These are phyloP conservation scores for Elaphomyces granulatus DNA, from an alignment of 495 filamentous ascomycete genomes.

Conservation along the genomic window DNA sequence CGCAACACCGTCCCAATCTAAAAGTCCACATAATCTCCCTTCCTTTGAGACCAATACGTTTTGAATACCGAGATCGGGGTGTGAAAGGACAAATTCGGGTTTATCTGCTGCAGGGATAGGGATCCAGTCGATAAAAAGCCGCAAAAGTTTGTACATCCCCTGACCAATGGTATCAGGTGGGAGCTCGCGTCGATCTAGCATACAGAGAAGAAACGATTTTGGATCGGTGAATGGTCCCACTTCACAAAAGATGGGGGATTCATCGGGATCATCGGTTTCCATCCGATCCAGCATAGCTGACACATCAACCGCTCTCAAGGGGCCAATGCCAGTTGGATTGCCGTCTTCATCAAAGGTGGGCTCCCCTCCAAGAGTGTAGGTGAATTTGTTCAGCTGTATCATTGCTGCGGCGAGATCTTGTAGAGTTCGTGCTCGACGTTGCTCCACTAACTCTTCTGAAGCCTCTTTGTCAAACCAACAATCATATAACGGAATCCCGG, in stretches of 20 bases:
- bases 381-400: slow-evolving; percentile 15
- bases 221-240: slow-evolving; percentile 3
- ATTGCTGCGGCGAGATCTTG: slow-evolving; percentile 17
- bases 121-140: slow-evolving; percentile 10
- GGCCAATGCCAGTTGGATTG: slow-evolving; percentile 5
- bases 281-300: slow-evolving; percentile 12
- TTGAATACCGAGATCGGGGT: slow-evolving; percentile 24
- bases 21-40: slow-evolving; percentile 24
- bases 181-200: slow-evolving; percentile 8
- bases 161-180: slow-evolving; percentile 7
- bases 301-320: slow-evolving; percentile 6
- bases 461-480: slow-evolving; percentile 4
- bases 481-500: slow-evolving; percentile 15
- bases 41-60: slow-evolving; percentile 23
- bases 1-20: slow-evolving; percentile 31
- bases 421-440: slow-evolving; percentile 12
- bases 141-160: slow-evolving; percentile 9
- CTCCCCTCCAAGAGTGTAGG: slow-evolving; percentile 9
- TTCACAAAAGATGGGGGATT: slow-evolving; percentile 9
- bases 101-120: slow-evolving; percentile 6
- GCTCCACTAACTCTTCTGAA: slow-evolving; percentile 10
- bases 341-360: slow-evolving; percentile 11
- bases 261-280: slow-evolving; percentile 8
- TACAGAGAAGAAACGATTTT: slow-evolving; percentile 11
- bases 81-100: slow-evolving; percentile 20